phyloP scores from a whole-genome alignment of 2,329 filamentous ascomycete species.

The Atkinsonella texensis region DNA sequence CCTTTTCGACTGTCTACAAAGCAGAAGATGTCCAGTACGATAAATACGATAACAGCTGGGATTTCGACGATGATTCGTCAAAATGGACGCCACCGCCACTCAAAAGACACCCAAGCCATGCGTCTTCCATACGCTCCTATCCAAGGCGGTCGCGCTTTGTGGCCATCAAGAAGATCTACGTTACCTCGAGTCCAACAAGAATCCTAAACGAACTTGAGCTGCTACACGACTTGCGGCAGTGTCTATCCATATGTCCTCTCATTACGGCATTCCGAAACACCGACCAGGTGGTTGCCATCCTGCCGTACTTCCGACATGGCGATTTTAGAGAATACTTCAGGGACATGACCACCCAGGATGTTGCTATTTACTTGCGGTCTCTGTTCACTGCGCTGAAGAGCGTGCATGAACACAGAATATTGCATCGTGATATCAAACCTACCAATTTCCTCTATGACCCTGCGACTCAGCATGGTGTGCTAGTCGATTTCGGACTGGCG shows the following conservation, averaged over 20 bases:
- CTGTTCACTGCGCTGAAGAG: constrained; percentile 75
- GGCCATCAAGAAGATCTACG: constrained; percentile 98
- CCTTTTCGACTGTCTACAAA: constrained; percentile 98
- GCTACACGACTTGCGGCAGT: constrained; percentile 74
- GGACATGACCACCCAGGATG: constrained; percentile 74
- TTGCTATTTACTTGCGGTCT: constrained; percentile 78
- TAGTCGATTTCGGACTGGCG: constrained; percentile 98
- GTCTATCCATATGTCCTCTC: constrained; percentile 77
- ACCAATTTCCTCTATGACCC: constrained; percentile 96
- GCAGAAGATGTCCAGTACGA: constrained; percentile 87
- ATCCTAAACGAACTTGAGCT: constrained; percentile 96
- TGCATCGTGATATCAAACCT: constrained; percentile 94
- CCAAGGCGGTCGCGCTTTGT: constrained; percentile 56
- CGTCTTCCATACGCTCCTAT: constrained; percentile 16
- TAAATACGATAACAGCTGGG: constrained; percentile 76
- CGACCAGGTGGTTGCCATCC: constrained; percentile 87
- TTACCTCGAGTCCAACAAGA: constrained; percentile 84
- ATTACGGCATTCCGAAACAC: constrained; percentile 94
- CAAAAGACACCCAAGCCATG: constrained; percentile 33
- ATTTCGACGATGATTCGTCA: constrained; percentile 54
- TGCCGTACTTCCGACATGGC: constrained; percentile 90
- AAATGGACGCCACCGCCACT: constrained; percentile 59
- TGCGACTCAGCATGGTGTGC: constrained; percentile 64
- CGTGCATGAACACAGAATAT: constrained; percentile 72
- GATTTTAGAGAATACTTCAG: constrained; percentile 95